A percentile compares a stretch with the other conserved stretches of the same genome.
These are phyloP conservation scores for Cudoniella acicularis DNA, from an alignment of 495 filamentous ascomycete species.

Conservation along the genomic window DNA sequence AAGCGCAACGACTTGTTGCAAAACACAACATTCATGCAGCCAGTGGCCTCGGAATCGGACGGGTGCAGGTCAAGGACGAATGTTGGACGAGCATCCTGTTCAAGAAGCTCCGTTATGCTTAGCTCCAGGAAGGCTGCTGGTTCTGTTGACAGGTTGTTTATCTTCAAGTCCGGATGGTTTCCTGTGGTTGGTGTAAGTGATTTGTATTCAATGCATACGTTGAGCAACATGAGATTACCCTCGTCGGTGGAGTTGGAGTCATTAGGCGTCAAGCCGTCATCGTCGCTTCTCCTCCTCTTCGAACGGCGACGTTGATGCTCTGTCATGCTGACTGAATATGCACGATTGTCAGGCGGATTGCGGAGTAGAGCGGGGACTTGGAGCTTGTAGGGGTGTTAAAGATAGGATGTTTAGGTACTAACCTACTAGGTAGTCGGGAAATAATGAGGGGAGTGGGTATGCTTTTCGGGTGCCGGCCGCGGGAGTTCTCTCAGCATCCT, in stretches of 20 bases:
- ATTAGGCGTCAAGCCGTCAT: not conserved
- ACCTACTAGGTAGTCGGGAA: no score
- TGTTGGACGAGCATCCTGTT: constrained; percentile 61
- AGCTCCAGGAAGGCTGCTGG: constrained; percentile 31
- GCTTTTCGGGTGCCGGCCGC: not conserved
- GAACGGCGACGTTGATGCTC: not conserved
- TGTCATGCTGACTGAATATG: not conserved
- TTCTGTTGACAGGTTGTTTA: not conserved
- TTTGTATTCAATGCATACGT: not conserved
- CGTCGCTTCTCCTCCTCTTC: not conserved
- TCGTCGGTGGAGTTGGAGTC: no score
- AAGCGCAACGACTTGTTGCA: constrained; percentile 15
- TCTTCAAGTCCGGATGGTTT: not conserved
- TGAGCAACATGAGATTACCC: not conserved
- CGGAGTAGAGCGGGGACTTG: not conserved
- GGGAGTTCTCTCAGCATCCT: no score
- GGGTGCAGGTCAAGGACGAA: constrained; percentile 57
- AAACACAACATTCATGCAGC: constrained; percentile 9
- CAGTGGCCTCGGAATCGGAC: not conserved
- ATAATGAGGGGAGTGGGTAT: not conserved
- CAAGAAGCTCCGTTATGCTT: constrained; percentile 59
- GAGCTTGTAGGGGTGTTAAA: no score
- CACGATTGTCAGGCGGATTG: not conserved
- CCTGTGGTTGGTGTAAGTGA: not conserved
- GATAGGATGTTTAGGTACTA: no score